Base-by-base conservation (phyloP, 2,329 filamentous ascomycete genomes). In the Diaporthe eres region DNA sequence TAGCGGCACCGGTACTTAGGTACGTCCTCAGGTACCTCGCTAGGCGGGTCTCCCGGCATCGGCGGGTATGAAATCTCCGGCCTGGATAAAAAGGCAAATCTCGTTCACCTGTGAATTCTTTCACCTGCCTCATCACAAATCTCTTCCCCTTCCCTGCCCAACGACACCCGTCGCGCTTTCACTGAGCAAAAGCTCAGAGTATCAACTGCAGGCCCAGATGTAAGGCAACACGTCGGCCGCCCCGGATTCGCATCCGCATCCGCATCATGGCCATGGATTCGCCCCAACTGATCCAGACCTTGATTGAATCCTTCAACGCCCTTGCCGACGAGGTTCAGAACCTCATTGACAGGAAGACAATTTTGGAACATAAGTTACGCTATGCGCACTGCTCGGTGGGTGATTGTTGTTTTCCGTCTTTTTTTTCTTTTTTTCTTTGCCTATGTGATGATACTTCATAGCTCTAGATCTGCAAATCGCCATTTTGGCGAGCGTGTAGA, bases 321-420 rank as follows among this genome's bases (percentile, higher is more conserved):
- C 86, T 93, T 74, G 91, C 91, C 79, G 89, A 92, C 84, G 89
- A 93, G 84, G 90, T 92, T 57, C 91, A 93, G 84, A 87, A 86
- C 74, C 82, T 93, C 81, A 89, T 89, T 78, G 91, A 93, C 82
- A 88, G 89, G 78, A 92, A 92, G 81, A 92, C 89, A 39, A 89
- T 93, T 73, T 85, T 93, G 76, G 91, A 93, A 84, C 90, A 93
- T 83, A 93, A 93, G 84, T 86, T 93, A 78, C 88, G 90, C 72
- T 93, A 90, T 84, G 91, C 91, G 44, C 91, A 92, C 79, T 90
- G 92, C 82, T 91, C 92, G 88, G 91, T 93, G 87, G 83, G 89
- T 81, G 19, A 22, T 28, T n/a, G 10, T 34, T 10, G 19, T 44
- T 65, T 28, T 28, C 12, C 13, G 19, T 25, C 4, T 17, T 17